A percentile compares a stretch with the other conserved stretches of the same genome.
phyloP scores from a whole-genome alignment of 129 eudicot genomes.

The Apium graveolens region DNA sequence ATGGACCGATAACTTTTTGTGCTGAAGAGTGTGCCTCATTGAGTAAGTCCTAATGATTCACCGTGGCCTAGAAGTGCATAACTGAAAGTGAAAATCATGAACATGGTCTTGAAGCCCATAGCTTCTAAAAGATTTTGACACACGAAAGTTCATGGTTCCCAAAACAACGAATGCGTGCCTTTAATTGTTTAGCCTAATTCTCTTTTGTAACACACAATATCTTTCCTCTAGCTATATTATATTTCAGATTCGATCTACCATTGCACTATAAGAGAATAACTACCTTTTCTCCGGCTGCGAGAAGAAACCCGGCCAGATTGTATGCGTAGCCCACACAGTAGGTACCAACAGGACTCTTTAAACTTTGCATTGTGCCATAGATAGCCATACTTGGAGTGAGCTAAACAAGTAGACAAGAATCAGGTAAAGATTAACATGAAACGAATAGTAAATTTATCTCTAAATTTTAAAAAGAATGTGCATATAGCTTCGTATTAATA shows the following conservation, averaged over 20 bases:
- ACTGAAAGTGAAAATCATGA: background rate
- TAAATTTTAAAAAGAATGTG: background rate
- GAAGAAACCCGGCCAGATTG: slow-evolving; percentile 70
- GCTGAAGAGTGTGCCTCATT: background rate
- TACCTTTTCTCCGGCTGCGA: slow-evolving; percentile 95
- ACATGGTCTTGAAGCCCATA: background rate
- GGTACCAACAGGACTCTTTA: slow-evolving; percentile 71
- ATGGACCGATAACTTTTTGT: background rate
- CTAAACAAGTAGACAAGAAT: slow-evolving; percentile 26
- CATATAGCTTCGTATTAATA: background rate
- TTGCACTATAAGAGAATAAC: background rate
- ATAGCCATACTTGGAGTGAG: too few species aligned
- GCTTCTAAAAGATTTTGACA: background rate
- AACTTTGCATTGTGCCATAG: too few species aligned
- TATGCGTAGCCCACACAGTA: slow-evolving; percentile 62
- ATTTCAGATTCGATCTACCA: background rate
- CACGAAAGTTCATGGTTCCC: background rate
- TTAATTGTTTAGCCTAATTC: background rate
- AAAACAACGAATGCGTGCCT: background rate
- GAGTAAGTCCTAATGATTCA: background rate
- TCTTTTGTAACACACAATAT: background rate
- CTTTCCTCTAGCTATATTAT: background rate
- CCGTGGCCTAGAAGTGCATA: background rate
- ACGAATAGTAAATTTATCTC: too few species aligned
- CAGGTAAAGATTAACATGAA: background rate